Percentiles rank a stretch among this genome's conserved stretches.
phyloP scores from a whole-genome alignment of 2,329 filamentous ascomycete species.

The Camptophora hylomeconis region DNA sequence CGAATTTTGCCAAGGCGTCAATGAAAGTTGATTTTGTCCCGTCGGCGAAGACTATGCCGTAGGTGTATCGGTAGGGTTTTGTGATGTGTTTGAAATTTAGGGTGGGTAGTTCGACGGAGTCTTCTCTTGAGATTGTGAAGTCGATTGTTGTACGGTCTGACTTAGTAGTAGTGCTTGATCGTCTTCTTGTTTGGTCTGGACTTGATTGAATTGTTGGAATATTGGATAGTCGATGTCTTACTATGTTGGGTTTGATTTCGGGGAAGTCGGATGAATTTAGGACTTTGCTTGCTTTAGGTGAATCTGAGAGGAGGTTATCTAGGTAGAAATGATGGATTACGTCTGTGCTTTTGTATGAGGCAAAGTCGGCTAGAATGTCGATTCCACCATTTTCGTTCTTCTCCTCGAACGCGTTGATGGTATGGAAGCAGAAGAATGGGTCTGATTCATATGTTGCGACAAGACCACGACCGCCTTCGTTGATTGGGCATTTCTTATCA shows the following conservation, averaged over 20 bases:
- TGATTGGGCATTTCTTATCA: slow-evolving; percentile 41
- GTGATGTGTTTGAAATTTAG: slow-evolving; percentile 35
- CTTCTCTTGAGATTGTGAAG: slow-evolving; percentile 16
- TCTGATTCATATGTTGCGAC: slow-evolving; percentile 55
- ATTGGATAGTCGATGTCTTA: slow-evolving; percentile 26
- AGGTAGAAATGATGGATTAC: slow-evolving; percentile 58
- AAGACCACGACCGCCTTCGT: slow-evolving; percentile 44
- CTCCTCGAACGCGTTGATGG: slow-evolving; percentile 64
- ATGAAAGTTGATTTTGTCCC: slow-evolving; percentile 36
- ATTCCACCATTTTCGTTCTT: slow-evolving; percentile 25
- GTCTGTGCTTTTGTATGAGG: slow-evolving; percentile 51
- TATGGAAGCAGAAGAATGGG: slow-evolving; percentile 68
- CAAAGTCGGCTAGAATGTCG: slow-evolving; percentile 52
- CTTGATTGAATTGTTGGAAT: slow-evolving; percentile 17
- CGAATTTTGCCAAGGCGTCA: slow-evolving; percentile 41
- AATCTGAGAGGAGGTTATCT: slow-evolving; percentile 49
- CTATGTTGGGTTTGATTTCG: slow-evolving; percentile 18
- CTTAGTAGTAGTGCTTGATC: no score
- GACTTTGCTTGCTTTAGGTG: slow-evolving; percentile 31
- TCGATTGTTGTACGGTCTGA: slow-evolving; percentile 10
- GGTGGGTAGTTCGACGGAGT: slow-evolving; percentile 34
- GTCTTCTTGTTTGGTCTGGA: no score
- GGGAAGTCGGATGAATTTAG: slow-evolving; percentile 19
- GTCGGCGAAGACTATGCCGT: slow-evolving; percentile 33
- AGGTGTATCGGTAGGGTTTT: slow-evolving; percentile 36